Percentiles rank a stretch among this genome's conserved stretches.
phyloP scores from a whole-genome alignment of 768 basidiomycete species.

The Neoboletus magnificus region DNA sequence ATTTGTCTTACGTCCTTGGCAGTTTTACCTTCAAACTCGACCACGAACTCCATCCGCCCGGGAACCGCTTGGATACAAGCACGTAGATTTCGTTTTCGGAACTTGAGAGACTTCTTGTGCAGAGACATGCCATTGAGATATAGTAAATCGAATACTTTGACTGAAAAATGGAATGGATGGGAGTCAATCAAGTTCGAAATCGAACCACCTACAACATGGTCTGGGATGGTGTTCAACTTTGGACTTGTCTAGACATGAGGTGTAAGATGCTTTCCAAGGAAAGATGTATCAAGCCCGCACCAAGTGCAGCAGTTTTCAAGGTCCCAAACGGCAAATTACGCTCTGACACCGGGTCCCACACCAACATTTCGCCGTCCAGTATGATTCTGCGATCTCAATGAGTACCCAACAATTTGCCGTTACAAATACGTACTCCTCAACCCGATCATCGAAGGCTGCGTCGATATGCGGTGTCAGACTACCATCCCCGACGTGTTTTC shows the following conservation, averaged over 20 bases:
- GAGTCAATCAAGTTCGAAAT: background rate
- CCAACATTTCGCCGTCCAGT: conserved; percentile 97
- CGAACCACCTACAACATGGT: conserved; percentile 74
- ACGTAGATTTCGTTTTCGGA: conserved; percentile 76
- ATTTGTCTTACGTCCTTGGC: conserved; percentile 75
- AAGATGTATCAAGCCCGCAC: conserved; percentile 38
- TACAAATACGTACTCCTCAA: conserved; percentile 66
- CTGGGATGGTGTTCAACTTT: conserved; percentile 71
- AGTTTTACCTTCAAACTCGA: conserved; percentile 69
- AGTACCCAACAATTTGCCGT: background rate
- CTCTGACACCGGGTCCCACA: conserved; percentile 91
- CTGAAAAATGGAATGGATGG: conserved; percentile 39
- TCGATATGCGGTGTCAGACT: conserved; percentile 88
- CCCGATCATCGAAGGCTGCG: conserved; percentile 64
- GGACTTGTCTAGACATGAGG: conserved; percentile 52
- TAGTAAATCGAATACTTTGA: conserved; percentile 94
- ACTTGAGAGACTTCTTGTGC: conserved; percentile 63
- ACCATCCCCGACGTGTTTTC: conserved; percentile 75
- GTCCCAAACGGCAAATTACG: conserved; percentile 91
- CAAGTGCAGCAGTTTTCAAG: conserved; percentile 87
- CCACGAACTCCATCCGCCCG: conserved; percentile 79
- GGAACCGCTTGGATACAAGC: conserved; percentile 62
- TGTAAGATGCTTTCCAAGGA: background rate
- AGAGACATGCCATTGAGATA: conserved; percentile 84
- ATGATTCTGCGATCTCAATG: conserved; percentile 60